Base-by-base conservation (phyloP, 148 eudicot genomes). In the Cornus florida region DNA sequence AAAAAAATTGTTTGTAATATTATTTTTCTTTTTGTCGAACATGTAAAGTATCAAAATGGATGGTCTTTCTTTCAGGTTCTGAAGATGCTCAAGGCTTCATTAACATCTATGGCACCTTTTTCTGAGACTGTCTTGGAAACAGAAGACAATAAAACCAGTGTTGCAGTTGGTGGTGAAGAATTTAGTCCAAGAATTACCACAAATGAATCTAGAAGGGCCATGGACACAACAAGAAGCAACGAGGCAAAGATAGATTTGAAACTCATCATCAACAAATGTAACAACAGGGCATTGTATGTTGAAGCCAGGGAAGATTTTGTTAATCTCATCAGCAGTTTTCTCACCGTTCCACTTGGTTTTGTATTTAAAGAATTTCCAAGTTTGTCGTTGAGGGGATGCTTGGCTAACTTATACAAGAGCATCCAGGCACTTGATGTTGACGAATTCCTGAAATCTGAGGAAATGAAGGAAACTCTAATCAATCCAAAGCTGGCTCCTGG, bases 321-420 rank as follows among this genome's bases (percentile, higher is more conserved):
- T 56, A 10, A 56, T 53, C 62, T 73, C 31, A 38, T 73, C 39
- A 50, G 33, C 56, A 73, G 38, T 32, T 73, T 73, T 64, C 76
- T 73, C n/a, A 56, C 76, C 12, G 3, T 73, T 50, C 76, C 76
- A 24, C 31, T 73, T 73, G 76, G 65, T 50, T 56, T 23, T 56
- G 16, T 73, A 10, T 73, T 73, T 56, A 24, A 73, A 23, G 16
- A 73, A n/a, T 23, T 48, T 73, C 19, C 65, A 9, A 3, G 6
- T 50, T 11, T 73, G 9, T 24, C 76, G 4, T 23, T 56, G 19
- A n/a, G 50, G 16, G 76, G 65, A 24, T 73, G 65, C 65, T 23
- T 73, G 65, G 35, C 22, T 23, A 73, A 73, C 56, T 9, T 73
- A 31, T 31, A 73, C 41, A 53, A 73, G 38, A 73, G 65, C 35